Evolutionary conservation across 2,329 filamentous ascomycete genomes (phyloP).

Genomic region (Fusarium palustre): DNA sequence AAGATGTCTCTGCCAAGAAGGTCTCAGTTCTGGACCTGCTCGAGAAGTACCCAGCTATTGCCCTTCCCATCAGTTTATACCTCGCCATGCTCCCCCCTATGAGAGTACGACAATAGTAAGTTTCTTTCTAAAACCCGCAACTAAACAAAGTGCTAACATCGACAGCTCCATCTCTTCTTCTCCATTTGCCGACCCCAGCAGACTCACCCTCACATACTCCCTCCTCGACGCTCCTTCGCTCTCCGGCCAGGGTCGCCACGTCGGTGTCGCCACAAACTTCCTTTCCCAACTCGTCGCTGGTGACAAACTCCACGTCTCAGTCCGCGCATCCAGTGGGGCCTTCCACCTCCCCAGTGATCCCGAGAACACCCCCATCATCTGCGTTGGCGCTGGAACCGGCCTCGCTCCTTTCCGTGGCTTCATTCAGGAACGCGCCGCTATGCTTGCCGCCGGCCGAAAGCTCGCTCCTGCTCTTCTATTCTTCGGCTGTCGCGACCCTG

Average conservation of each 20-base stretch:
- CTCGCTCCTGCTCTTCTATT: constrained; percentile 74
- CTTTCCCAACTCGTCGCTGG: constrained; percentile 61
- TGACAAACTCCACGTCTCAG: constrained; percentile 63
- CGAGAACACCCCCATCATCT: constrained; percentile 62
- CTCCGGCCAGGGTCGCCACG: constrained; percentile 61
- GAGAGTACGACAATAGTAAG: constrained; percentile 77
- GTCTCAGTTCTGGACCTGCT: constrained; percentile 77
- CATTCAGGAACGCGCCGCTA: constrained; percentile 69
- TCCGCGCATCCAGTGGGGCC: constrained; percentile 57
- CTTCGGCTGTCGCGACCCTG: constrained; percentile 69
- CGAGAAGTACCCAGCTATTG: constrained; percentile 69
- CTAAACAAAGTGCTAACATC: not conserved
- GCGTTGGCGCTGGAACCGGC: constrained; percentile 65
- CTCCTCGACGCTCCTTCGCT: constrained; percentile 70
- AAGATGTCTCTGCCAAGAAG: constrained; percentile 65
- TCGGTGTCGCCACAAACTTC: constrained; percentile 72
- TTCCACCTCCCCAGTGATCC: constrained; percentile 63
- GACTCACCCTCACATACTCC: constrained; percentile 75
- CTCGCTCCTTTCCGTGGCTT: constrained; percentile 74
- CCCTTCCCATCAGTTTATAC: constrained; percentile 74
- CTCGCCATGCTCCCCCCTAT: constrained; percentile 80
- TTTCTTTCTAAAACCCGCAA: not conserved
- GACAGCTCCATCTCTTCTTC: constrained; percentile 77
- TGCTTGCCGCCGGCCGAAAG: constrained; percentile 61
- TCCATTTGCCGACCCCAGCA: constrained; percentile 67